Conservation (phyloP, 768 basidiomycete genomes). For the Tricholoma bakamatsutake region DNA sequence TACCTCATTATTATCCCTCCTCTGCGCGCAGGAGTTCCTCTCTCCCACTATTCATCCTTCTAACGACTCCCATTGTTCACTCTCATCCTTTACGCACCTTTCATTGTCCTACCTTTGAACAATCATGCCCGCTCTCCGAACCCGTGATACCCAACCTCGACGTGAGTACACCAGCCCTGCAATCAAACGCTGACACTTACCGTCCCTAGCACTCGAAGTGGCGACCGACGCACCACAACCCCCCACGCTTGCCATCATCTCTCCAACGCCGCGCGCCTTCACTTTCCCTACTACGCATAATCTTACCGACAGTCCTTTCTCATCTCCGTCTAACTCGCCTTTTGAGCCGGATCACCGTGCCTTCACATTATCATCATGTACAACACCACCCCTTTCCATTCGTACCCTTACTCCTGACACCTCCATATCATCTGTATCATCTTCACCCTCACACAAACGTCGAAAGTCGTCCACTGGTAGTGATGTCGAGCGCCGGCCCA, state of each 20-base stretch:
- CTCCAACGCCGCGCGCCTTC: constrained; percentile 68
- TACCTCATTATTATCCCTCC: constrained; percentile 42
- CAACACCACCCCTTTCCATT: constrained; percentile 27
- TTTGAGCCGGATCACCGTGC: constrained; percentile 68
- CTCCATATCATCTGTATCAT: constrained; percentile 31
- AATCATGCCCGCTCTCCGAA: constrained; percentile 77
- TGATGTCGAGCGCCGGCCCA: constrained; percentile 51
- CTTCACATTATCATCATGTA: constrained; percentile 41
- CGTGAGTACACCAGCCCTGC: constrained; percentile 25
- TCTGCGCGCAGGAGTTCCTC: constrained; percentile 30
- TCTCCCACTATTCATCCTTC: constrained; percentile 18
- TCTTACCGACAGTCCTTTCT: constrained; percentile 64
- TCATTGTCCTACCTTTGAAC: constrained; percentile 24
- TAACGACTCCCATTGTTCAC: constrained; percentile 20
- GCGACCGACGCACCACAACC: constrained; percentile 54
- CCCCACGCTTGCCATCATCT: constrained; percentile 54
- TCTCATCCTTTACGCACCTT: constrained; percentile 10
- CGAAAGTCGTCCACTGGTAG: constrained; percentile 46
- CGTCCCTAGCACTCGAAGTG: constrained; percentile 67
- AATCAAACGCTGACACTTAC: constrained; percentile 3
- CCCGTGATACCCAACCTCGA: constrained; percentile 63
- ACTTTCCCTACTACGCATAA: constrained; percentile 57
- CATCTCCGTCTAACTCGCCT: constrained; percentile 62
- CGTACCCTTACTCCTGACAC: constrained; percentile 40
- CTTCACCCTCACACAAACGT: constrained; percentile 39